Conservation (phyloP, 2,329 filamentous ascomycete genomes). For the Tolypocladium paradoxum region DNA sequence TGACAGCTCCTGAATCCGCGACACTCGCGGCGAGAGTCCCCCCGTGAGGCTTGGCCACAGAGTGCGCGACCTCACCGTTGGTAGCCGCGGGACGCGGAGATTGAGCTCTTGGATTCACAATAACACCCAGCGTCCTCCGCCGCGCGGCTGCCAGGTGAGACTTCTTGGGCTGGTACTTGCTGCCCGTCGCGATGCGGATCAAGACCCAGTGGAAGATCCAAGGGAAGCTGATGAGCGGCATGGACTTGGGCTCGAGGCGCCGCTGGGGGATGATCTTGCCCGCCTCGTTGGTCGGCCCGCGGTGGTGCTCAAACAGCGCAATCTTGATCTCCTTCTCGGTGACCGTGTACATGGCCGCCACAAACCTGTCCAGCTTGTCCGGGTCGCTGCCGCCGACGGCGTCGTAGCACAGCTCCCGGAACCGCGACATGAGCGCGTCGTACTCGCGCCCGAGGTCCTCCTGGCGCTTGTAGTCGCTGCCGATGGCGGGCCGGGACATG, state of each 20-base stretch:
- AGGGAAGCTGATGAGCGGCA: constrained; percentile 86
- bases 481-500: constrained; percentile 59
- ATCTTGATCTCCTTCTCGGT: constrained; percentile 60
- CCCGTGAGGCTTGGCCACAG: neutral
- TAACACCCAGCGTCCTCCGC: neutral
- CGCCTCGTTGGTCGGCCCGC: constrained; percentile 19
- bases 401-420: constrained; percentile 54
- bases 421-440: constrained; percentile 54
- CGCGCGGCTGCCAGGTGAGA: constrained; percentile 7
- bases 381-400: constrained; percentile 50
- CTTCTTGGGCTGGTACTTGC: constrained; percentile 11
- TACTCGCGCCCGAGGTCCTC: constrained; percentile 70
- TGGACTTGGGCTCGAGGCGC: constrained; percentile 28
- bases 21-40: neutral
- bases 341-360: constrained; percentile 79
- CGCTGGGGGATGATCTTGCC: constrained; percentile 14
- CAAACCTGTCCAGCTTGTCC: constrained; percentile 55
- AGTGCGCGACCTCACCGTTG: neutral
- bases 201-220: constrained; percentile 71
- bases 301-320: constrained; percentile 37
- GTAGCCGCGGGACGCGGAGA: neutral
- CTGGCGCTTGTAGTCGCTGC: constrained; percentile 73
- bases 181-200: constrained; percentile 19
- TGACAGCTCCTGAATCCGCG: neutral
- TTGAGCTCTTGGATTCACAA: neutral